Evolutionary conservation across 306 rosid genomes (phyloP).

Genomic region (Pterocarpus macrocarpus): DNA sequence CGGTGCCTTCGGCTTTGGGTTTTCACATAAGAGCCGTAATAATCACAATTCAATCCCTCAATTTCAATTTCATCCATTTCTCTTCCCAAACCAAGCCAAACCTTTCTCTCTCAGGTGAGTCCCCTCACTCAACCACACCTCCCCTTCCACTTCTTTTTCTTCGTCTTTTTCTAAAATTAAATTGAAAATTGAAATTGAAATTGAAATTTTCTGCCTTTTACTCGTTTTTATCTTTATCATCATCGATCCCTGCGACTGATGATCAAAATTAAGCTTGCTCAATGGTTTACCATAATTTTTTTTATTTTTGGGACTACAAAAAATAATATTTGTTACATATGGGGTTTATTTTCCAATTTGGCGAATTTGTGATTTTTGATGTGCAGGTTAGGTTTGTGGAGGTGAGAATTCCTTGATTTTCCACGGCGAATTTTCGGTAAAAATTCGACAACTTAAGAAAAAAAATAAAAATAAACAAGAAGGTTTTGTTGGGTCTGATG

Average conservation of each 20-base stretch:
- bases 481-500: conserved; percentile 65
- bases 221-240: neutral
- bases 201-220: neutral
- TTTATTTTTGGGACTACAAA: too few relatives aligned
- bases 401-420: conserved; percentile 24
- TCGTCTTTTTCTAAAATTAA: neutral
- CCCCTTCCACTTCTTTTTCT: neutral
- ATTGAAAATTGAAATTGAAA: too few relatives aligned
- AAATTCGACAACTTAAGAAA: conserved; percentile 56
- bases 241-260: conserved; percentile 27
- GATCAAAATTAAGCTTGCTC: neutral
- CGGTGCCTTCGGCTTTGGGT: too few relatives aligned
- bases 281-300: neutral
- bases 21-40: too few relatives aligned
- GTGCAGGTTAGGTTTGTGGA: conserved; percentile 62
- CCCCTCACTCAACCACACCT: too few relatives aligned
- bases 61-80: too few relatives aligned
- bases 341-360: too few relatives aligned
- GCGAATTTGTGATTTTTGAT: conserved; percentile 29
- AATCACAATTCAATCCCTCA: too few relatives aligned
- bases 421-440: conserved; percentile 50
- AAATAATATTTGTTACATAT: too few relatives aligned
- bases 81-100: too few relatives aligned
- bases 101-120: too few relatives aligned
- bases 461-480: neutral